A percentile compares a stretch with the other conserved stretches of the same genome.
phyloP scores from a whole-genome alignment of 768 basidiomycete genomes.

The Naganishia randhawae region DNA sequence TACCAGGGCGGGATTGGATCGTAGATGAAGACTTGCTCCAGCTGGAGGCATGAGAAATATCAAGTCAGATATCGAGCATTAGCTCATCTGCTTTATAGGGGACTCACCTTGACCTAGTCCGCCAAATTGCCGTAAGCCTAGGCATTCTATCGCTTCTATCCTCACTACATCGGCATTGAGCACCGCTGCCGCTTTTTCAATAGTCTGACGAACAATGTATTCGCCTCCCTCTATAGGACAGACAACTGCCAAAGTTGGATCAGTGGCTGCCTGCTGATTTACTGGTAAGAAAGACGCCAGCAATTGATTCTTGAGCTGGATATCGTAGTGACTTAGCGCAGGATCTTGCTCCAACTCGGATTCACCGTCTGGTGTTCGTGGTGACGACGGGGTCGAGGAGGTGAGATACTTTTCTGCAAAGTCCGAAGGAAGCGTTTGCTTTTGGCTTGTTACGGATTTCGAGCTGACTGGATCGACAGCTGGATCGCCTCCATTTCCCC shows the following conservation, averaged over 20 bases:
- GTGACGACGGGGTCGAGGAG: background rate
- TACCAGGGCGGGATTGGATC: constrained; percentile 59
- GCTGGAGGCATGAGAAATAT: background rate
- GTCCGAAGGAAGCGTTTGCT: background rate
- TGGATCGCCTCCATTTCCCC: background rate
- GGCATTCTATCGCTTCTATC: constrained; percentile 68
- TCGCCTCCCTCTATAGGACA: constrained; percentile 86
- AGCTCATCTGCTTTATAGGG: constrained; percentile 22
- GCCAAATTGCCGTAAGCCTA: constrained; percentile 58
- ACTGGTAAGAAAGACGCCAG: constrained; percentile 7
- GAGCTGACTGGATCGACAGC: background rate
- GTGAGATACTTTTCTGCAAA: constrained; percentile 17
- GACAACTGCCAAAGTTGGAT: constrained; percentile 75
- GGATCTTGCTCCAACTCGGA: background rate
- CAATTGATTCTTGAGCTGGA: constrained; percentile 5
- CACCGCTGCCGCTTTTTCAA: constrained; percentile 69
- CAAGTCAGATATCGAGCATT: constrained; percentile 20
- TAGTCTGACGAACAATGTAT: constrained; percentile 72
- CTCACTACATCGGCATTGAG: constrained; percentile 77
- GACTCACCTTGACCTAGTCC: constrained; percentile 59
- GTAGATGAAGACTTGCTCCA: constrained; percentile 6
- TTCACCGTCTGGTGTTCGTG: background rate
- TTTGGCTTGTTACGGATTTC: background rate
- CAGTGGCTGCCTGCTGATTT: background rate
- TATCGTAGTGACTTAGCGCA: background rate